phyloP scores from a whole-genome alignment of 768 basidiomycete genomes.

The Amanita rimosa region DNA sequence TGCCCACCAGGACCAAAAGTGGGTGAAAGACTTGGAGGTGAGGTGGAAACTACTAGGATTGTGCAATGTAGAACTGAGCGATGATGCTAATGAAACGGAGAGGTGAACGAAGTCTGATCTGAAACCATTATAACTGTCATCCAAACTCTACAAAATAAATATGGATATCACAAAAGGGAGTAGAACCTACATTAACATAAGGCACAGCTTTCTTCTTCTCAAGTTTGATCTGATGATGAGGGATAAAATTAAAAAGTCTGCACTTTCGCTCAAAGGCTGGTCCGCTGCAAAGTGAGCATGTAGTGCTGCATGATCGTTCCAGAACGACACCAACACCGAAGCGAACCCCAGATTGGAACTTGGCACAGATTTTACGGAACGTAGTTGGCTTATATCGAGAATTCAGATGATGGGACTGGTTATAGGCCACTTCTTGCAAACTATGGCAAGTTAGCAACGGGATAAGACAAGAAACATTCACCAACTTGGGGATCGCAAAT shows the following conservation, averaged over 20 bases:
- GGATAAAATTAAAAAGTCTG: conserved; percentile 67
- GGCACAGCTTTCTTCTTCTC: conserved; percentile 35
- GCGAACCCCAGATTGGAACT: conserved; percentile 72
- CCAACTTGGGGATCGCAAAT: conserved; percentile 80
- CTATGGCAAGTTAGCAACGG: conserved; percentile 7
- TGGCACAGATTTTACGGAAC: conserved; percentile 69
- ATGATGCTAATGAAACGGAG: conserved; percentile 74
- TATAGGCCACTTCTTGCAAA: conserved; percentile 15
- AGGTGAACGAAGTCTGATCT: conserved; percentile 92
- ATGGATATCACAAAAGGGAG: background rate
- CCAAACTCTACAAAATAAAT: conserved; percentile 22
- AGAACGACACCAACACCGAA: conserved; percentile 79
- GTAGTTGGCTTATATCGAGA: conserved; percentile 15
- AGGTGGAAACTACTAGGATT: conserved; percentile 70
- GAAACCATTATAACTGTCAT: conserved; percentile 80
- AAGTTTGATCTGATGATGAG: conserved; percentile 68
- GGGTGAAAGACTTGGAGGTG: conserved; percentile 72
- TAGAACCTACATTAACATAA: conserved; percentile 30
- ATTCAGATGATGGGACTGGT: conserved; percentile 4
- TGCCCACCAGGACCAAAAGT: conserved; percentile 90
- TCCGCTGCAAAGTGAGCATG: conserved; percentile 53
- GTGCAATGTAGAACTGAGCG: conserved; percentile 26
- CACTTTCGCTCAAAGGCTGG: conserved; percentile 66
- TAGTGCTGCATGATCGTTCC: conserved; percentile 70
- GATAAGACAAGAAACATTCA: background rate